Conservation (phyloP, 2,329 filamentous ascomycete species). For the Botrytis aclada region DNA sequence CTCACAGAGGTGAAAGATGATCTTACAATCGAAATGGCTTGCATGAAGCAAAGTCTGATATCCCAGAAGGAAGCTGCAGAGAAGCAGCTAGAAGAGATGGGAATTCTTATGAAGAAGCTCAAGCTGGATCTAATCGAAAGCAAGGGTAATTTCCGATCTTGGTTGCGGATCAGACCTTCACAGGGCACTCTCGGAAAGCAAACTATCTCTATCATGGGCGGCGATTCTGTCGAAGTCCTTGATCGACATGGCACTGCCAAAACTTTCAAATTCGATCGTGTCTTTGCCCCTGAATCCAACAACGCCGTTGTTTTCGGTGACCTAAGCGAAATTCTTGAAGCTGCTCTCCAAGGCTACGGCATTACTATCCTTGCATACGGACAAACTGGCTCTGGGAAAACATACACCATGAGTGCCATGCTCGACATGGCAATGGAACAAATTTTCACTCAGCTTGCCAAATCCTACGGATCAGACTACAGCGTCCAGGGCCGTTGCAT, state of each 20-base stretch:
- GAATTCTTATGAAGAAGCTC: background rate
- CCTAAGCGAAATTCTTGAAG: constrained; percentile 95
- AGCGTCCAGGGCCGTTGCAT: constrained; percentile 92
- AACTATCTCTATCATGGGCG: background rate
- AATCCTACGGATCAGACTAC: constrained; percentile 85
- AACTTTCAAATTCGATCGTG: constrained; percentile 87
- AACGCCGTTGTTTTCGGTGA: constrained; percentile 92
- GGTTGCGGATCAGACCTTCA: background rate
- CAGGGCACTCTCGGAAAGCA: background rate
- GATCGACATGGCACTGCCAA: constrained; percentile 60
- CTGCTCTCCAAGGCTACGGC: constrained; percentile 93
- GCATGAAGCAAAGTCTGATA: background rate
- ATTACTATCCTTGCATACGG: constrained; percentile 99
- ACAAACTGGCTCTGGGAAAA: constrained; percentile 96
- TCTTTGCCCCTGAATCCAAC: constrained; percentile 73
- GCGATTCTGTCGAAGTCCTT: background rate
- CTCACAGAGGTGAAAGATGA: background rate
- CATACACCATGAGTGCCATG: constrained; percentile 95
- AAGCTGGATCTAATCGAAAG: background rate
- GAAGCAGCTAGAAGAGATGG: background rate
- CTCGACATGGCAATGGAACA: constrained; percentile 89
- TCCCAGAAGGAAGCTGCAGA: background rate
- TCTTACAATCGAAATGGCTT: background rate
- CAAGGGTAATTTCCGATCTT: background rate
- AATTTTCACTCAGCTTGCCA: constrained; percentile 81